Conservation (phyloP, 345 rosid species). For the Schrenkiella parvula region DNA sequence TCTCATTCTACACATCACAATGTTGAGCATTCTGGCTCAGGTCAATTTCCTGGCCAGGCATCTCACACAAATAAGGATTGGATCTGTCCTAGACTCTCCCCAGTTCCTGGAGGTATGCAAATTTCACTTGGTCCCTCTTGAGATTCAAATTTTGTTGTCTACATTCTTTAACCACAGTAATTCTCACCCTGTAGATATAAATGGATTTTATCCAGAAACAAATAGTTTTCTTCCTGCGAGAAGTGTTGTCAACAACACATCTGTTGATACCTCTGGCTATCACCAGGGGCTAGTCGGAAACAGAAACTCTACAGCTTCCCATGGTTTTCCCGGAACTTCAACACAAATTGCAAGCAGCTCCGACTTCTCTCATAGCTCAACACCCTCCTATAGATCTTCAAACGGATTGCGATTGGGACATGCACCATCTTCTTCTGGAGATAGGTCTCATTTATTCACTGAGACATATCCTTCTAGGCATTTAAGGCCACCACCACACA, state of each 20-base stretch:
- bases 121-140: constrained; percentile 36
- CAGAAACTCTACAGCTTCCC: constrained; percentile 49
- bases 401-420: constrained; percentile 47
- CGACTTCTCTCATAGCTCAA: constrained; percentile 57
- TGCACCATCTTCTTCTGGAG: constrained; percentile 47
- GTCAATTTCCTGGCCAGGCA: constrained; percentile 45
- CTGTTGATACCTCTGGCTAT: constrained; percentile 42
- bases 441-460: constrained; percentile 44
- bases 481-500: constrained; percentile 45
- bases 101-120: constrained; percentile 50
- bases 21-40: constrained; percentile 41
- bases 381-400: constrained; percentile 58
- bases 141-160: not conserved
- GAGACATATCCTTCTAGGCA: constrained; percentile 69
- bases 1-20: constrained; percentile 39
- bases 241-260: constrained; percentile 38
- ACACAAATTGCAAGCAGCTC: constrained; percentile 47
- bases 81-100: constrained; percentile 49
- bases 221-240: constrained; percentile 42
- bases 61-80: constrained; percentile 46
- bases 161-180: not conserved
- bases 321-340: constrained; percentile 43
- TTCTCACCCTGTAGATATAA: constrained; percentile 46
- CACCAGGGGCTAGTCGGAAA: constrained; percentile 47
- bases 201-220: constrained; percentile 49